Conservation (phyloP, 2,329 filamentous ascomycete species). For the Aotearoamyces nothofagi region DNA sequence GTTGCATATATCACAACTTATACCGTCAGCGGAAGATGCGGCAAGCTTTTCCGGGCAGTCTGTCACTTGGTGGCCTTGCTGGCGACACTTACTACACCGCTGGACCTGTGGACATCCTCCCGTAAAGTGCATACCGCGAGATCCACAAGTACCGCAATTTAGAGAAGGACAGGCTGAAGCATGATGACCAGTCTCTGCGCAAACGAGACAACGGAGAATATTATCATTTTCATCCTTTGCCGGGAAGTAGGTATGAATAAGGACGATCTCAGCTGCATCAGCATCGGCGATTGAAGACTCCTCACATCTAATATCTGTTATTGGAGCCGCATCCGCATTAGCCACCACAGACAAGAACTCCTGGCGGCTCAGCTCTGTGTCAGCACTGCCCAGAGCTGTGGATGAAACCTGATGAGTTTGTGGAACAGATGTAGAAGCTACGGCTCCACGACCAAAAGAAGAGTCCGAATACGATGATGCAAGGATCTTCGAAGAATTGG, state of each 20-base stretch:
- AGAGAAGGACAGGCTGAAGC: constrained; percentile 28
- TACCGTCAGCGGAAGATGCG: constrained; percentile 33
- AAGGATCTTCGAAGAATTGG: too few relatives aligned
- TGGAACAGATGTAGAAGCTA: too few relatives aligned
- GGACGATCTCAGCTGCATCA: not conserved
- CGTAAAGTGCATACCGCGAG: constrained; percentile 26
- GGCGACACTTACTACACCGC: constrained; percentile 43
- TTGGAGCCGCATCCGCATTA: constrained; percentile 1
- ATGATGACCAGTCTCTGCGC: constrained; percentile 32
- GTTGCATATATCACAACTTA: constrained; percentile 45
- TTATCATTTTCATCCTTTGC: constrained; percentile 16
- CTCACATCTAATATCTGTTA: not conserved
- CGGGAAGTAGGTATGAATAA: constrained; percentile 33
- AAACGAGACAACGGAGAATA: constrained; percentile 31
- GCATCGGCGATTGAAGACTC: not conserved
- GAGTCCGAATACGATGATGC: too few relatives aligned
- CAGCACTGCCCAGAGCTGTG: not conserved
- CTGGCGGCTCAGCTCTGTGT: not conserved
- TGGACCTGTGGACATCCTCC: constrained; percentile 33
- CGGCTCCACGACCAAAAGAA: too few relatives aligned
- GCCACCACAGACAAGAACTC: not conserved
- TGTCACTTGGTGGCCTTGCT: constrained; percentile 39
- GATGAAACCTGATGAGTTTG: too few relatives aligned
- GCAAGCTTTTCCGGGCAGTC: constrained; percentile 41
- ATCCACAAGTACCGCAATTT: constrained; percentile 32